These are phyloP conservation scores for Kickxella alabastrina DNA, from an alignment of 192 early-diverging fungal genomes.

Conservation along the genomic window DNA sequence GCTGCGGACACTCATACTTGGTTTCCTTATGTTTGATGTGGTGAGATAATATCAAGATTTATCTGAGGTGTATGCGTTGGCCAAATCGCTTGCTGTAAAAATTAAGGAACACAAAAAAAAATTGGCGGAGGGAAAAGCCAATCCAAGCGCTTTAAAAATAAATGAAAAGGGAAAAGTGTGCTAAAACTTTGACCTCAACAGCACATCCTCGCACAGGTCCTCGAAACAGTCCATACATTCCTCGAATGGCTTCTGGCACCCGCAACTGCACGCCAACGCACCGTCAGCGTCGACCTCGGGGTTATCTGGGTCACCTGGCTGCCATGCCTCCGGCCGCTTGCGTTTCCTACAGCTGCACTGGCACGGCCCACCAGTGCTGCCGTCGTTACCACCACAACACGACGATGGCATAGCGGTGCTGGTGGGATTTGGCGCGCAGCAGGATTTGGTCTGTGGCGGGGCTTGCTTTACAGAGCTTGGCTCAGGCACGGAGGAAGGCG, in stretches of 20 bases:
- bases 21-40: too few relatives aligned
- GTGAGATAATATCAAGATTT: too few relatives aligned
- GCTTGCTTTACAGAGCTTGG: conserved; percentile 9
- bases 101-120: not conserved
- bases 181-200: conserved; percentile 10
- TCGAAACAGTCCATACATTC: conserved; percentile 54
- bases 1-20: too few relatives aligned
- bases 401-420: not conserved
- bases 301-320: conserved; percentile 18
- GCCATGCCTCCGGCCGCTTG: conserved; percentile 13
- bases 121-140: not conserved
- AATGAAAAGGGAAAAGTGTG: too few relatives aligned
- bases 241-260: conserved; percentile 54
- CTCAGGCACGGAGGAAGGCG: conserved; percentile 3
- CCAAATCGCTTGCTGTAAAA: too few relatives aligned
- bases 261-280: conserved; percentile 56
- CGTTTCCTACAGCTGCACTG: conserved; percentile 19
- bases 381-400: too few relatives aligned
- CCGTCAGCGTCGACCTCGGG: conserved; percentile 51
- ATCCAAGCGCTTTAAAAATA: not conserved
- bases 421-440: not conserved
- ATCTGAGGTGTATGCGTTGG: too few relatives aligned
- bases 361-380: too few relatives aligned
- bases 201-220: conserved; percentile 51
- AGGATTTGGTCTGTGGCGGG: conserved; percentile 22